Evolutionary conservation across 441 rosid species (phyloP).

Genomic region (Euphorbia celastroides): DNA sequence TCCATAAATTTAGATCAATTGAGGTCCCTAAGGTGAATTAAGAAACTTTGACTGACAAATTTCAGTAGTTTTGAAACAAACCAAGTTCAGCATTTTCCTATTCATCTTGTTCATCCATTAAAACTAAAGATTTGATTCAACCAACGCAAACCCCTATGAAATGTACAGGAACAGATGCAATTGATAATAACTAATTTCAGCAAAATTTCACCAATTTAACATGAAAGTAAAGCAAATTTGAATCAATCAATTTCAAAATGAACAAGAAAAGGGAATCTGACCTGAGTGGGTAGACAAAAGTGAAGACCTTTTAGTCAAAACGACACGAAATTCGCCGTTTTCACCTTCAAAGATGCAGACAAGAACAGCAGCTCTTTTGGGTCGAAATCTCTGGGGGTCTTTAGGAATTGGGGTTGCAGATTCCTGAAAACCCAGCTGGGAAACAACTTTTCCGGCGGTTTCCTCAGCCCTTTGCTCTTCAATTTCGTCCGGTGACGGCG

Average conservation of each 20-base stretch:
- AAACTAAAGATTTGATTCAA: not conserved
- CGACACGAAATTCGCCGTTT: slow-evolving; percentile 65
- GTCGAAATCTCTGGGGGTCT: slow-evolving; percentile 50
- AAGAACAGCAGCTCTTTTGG: slow-evolving; percentile 83
- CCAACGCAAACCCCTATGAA: not conserved
- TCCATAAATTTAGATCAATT: not conserved
- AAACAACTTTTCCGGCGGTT: slow-evolving; percentile 59
- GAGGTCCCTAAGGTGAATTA: not conserved
- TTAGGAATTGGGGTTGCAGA: slow-evolving; percentile 41
- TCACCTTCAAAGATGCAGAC: slow-evolving; percentile 81
- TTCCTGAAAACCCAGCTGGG: slow-evolving; percentile 77
- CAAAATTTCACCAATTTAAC: slow-evolving; percentile 2
- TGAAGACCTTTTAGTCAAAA: slow-evolving; percentile 80
- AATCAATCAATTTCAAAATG: not conserved
- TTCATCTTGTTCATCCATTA: not conserved
- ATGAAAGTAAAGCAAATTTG: not conserved
- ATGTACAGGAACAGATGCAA: not conserved
- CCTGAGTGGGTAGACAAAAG: slow-evolving; percentile 72
- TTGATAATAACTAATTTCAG: not conserved
- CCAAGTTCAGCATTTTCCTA: not conserved
- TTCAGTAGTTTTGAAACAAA: not conserved
- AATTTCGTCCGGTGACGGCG: slow-evolving; percentile 42
- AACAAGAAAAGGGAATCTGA: slow-evolving; percentile 23
- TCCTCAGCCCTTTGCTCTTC: slow-evolving; percentile 56
- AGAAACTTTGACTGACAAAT: not conserved